These are phyloP conservation scores for Apiotrichum sp. DNA, from an alignment of 1,284 basidiomycete species.

Conservation along the genomic window DNA sequence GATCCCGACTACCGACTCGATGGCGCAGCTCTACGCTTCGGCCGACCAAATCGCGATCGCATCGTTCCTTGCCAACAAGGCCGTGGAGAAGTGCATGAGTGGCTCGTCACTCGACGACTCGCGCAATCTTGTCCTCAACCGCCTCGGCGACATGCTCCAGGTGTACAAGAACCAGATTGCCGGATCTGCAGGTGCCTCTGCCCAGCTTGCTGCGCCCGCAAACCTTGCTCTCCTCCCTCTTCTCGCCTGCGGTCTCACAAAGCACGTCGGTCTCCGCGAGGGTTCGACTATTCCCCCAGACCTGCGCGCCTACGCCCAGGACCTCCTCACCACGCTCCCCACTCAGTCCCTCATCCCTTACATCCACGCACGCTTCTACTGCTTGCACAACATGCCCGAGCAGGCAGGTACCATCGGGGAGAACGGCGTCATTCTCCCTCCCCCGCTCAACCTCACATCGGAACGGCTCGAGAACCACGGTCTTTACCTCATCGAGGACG, in stretches of 20 bases:
- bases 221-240: slow-evolving; percentile 94
- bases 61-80: slow-evolving; percentile 89
- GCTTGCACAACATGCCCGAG: slow-evolving; percentile 81
- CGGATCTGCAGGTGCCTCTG: slow-evolving; percentile 80
- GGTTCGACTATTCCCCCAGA: slow-evolving; percentile 95
- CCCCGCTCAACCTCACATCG: slow-evolving; percentile 80
- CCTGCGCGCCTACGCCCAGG: slow-evolving; percentile 90
- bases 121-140: slow-evolving; percentile 82
- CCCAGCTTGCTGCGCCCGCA: slow-evolving; percentile 84
- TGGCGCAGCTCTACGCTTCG: slow-evolving; percentile 90
- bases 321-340: slow-evolving; percentile 83
- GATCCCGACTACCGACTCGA: slow-evolving; percentile 83
- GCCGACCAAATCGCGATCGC: slow-evolving; percentile 91
- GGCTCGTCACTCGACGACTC: slow-evolving; percentile 78
- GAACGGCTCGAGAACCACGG: slow-evolving; percentile 93
- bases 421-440: slow-evolving; percentile 38
- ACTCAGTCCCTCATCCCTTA: slow-evolving; percentile 87
- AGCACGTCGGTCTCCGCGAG: slow-evolving; percentile 92
- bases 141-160: slow-evolving; percentile 79
- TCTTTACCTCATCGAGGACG: slow-evolving; percentile 93
- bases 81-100: slow-evolving; percentile 83
- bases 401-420: slow-evolving; percentile 45
- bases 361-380: slow-evolving; percentile 91
- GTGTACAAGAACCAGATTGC: slow-evolving; percentile 98
- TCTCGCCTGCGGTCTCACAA: slow-evolving; percentile 79